Evolutionary conservation across 768 basidiomycete species (phyloP).

Genomic region (Amanita molliuscula): DNA sequence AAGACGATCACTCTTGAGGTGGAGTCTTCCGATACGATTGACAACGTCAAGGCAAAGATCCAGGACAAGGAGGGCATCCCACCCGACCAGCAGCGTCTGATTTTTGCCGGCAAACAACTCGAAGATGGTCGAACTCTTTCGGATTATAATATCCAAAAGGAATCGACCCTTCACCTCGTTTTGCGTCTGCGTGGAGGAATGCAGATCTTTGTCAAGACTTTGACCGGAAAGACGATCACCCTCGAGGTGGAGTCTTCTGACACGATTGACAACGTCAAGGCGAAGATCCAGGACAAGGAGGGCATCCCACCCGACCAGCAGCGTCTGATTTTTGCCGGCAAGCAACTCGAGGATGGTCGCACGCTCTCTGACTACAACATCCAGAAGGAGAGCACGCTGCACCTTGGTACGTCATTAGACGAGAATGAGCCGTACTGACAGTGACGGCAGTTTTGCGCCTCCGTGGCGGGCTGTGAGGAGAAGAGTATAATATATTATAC

Average conservation of each 20-base stretch:
- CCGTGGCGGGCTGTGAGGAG: conserved; percentile 24
- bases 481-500: background rate
- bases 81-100: conserved; percentile 43
- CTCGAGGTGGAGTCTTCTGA: conserved; percentile 67
- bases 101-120: conserved; percentile 82
- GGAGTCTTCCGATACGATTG: conserved; percentile 65
- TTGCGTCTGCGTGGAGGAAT: conserved; percentile 24
- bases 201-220: conserved; percentile 31
- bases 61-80: conserved; percentile 61
- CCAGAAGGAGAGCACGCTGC: conserved; percentile 57
- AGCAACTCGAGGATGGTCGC: conserved; percentile 85
- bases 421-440: conserved; percentile 7
- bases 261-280: conserved; percentile 67
- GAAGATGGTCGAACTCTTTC: conserved; percentile 79
- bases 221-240: conserved; percentile 56
- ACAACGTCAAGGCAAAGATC: conserved; percentile 66
- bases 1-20: conserved; percentile 68
- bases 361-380: conserved; percentile 66
- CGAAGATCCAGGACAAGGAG: conserved; percentile 71
- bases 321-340: conserved; percentile 81
- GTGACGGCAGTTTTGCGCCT: conserved; percentile 26
- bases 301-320: conserved; percentile 25
- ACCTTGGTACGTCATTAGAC: conserved; percentile 25
- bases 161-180: conserved; percentile 45
- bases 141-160: conserved; percentile 62